These are phyloP conservation scores for Emydomyces testavorans DNA, from an alignment of 2,329 filamentous ascomycete species.

Conservation along the genomic window DNA sequence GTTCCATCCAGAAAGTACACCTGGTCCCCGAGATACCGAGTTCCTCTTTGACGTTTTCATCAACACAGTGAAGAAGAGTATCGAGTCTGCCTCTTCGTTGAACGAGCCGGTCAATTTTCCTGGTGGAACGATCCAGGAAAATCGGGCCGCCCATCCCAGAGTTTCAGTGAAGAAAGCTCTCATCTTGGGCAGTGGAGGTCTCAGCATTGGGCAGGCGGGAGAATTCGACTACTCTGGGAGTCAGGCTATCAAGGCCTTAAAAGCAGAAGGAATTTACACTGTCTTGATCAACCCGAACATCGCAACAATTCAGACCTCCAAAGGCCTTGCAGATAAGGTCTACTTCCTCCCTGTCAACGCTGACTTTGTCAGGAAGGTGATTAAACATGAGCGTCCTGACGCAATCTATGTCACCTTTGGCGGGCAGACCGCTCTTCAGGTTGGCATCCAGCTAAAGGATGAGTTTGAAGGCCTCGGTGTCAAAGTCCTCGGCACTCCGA, in stretches of 20 bases:
- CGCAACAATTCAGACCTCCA: conserved; percentile 95
- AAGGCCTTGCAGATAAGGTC: conserved; percentile 94
- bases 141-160: conserved; percentile 60
- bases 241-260: conserved; percentile 95
- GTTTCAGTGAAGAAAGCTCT: conserved; percentile 89
- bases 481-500: conserved; percentile 87
- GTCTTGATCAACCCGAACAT: conserved; percentile 99
- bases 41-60: conserved; percentile 97
- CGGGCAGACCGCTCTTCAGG: conserved; percentile 90
- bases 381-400: conserved; percentile 85
- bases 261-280: conserved; percentile 96
- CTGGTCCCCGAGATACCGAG: conserved; percentile 88
- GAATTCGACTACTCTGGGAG: conserved; percentile 98
- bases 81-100: conserved; percentile 56
- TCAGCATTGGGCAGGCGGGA: conserved; percentile 94
- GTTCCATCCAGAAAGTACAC: conserved; percentile 95
- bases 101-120: conserved; percentile 71
- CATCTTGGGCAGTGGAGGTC: conserved; percentile 82
- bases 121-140: conserved; percentile 69
- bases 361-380: conserved; percentile 95
- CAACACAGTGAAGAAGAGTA: conserved; percentile 62
- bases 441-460: conserved; percentile 94
- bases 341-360: conserved; percentile 97
- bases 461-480: conserved; percentile 90
- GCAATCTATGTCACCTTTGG: conserved; percentile 97